These are phyloP conservation scores for Fusarium subglutinans DNA, from an alignment of 2,329 filamentous ascomycete species.

Conservation along the genomic window DNA sequence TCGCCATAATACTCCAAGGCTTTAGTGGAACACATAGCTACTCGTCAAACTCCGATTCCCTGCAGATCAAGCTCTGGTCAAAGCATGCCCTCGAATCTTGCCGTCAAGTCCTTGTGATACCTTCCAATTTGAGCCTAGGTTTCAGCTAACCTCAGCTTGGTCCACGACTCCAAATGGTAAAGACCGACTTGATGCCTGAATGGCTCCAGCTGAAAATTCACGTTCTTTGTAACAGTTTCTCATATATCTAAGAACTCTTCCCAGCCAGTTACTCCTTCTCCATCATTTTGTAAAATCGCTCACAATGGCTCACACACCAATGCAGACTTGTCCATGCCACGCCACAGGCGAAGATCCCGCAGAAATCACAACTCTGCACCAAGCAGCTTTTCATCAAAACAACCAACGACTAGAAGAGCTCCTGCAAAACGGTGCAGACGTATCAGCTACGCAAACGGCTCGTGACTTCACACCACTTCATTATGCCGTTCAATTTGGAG, in stretches of 20 bases:
- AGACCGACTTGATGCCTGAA: not conserved
- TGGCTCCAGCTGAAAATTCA: not conserved
- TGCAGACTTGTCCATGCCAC: not conserved
- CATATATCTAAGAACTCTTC: not conserved
- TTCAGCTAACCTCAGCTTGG: not conserved
- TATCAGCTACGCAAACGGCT: not conserved
- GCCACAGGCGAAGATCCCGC: not conserved
- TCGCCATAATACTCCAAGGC: too few species aligned
- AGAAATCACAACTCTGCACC: not conserved
- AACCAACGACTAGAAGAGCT: not conserved
- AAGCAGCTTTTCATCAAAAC: not conserved
- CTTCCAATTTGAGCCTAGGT: not conserved
- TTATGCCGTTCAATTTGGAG: not conserved
- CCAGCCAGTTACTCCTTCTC: not conserved
- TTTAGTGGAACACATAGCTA: too few species aligned
- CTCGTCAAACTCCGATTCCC: fast-evolving
- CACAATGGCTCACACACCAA: not conserved
- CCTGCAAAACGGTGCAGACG: not conserved
- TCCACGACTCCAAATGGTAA: not conserved
- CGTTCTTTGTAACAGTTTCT: not conserved
- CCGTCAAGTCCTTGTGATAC: not conserved
- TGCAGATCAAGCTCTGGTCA: fast-evolving
- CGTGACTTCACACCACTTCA: not conserved
- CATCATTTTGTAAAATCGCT: fast-evolving
- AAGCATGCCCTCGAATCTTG: fast-evolving